Conservation (phyloP, 805 yeast species). For the Jamesozyma rosinii region DNA sequence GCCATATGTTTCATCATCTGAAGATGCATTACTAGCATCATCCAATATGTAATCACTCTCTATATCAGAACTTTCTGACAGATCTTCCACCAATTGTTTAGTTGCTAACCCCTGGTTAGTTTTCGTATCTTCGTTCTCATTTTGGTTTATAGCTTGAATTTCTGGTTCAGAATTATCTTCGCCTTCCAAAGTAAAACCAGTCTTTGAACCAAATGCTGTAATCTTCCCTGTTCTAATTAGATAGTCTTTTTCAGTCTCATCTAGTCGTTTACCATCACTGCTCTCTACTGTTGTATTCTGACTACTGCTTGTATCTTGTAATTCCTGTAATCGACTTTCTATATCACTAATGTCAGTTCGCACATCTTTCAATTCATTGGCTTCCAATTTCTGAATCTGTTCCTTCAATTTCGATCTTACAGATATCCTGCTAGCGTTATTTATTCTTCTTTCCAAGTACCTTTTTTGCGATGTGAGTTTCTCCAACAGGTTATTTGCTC, state of each 20-base stretch:
- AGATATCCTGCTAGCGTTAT: conserved; percentile 54
- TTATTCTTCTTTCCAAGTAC: conserved; percentile 40
- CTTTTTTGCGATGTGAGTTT: conserved; percentile 38
- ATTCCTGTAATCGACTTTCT: conserved; percentile 35
- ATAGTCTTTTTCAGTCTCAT: conserved; percentile 73
- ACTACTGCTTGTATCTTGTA: conserved; percentile 11
- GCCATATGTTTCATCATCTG: conserved; percentile 10
- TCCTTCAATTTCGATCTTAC: conserved; percentile 45
- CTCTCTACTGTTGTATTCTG: conserved; percentile 9
- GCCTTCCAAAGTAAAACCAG: conserved; percentile 37
- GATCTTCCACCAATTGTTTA: conserved; percentile 18
- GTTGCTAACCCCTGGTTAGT: conserved; percentile 9
- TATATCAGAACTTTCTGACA: conserved; percentile 11
- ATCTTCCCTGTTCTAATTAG: conserved; percentile 83
- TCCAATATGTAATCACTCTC: conserved; percentile 20
- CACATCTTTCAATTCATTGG: conserved; percentile 45
- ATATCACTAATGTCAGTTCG: conserved; percentile 57
- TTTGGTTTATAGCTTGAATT: neutral
- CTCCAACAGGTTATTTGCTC: conserved; percentile 43
- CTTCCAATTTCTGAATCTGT: conserved; percentile 45
- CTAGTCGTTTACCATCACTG: conserved; percentile 40
- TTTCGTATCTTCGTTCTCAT: conserved; percentile 8
- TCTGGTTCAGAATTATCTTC: neutral
- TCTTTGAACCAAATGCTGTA: conserved; percentile 79
- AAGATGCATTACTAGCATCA: conserved; percentile 6